Evolutionary conservation across 441 rosid species (phyloP), one percentile per base, ranked within the genome.

Genomic region (Flueggea neowawraea): DNA sequence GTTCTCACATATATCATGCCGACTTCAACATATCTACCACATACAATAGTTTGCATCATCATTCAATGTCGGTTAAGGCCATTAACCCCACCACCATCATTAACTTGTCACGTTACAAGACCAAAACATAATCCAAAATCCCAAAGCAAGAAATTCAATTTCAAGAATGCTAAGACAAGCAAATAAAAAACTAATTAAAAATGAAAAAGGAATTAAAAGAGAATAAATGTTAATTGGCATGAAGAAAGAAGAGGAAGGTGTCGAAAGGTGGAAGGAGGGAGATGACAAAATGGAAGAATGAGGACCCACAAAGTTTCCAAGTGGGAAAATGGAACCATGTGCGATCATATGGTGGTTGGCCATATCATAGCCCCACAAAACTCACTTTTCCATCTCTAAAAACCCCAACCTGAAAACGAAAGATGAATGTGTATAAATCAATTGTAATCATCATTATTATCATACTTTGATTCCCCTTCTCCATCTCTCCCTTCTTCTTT

Each of bases 291-390:
- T 53, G 11, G 17, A 39, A 49, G 7, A 16, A 15, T 36, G 5
- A 31, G 58, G 70, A 31, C 58, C 82, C 76, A 54, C 63, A 57
- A 28, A 14, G 17, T 53, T 53, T 71, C 59, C 72, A 77, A 80
- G 79, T 75, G 84, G 88, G 69, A 56, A 71, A 73, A 56, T 57
- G 84, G 81, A 69, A 70, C 72, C 87, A 82, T 82, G 87, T 82
- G 87, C 87, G 57, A 68, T 71, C 87, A 82, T 84, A 82, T 82
- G 85, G 85, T 82, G 67, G 90, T 82, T 84, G 86, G 87, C 68
- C 63, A 60, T 69, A 64, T 31, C 6, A 14, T 56, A 36, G 81
- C 64, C 81, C 85, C 82, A 73, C 82, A 39, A 47, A 31, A 60
- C 63, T 22, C 70, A 33, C 66, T 65, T 57, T 52, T 56, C 65